Evolutionary conservation across 805 yeast species (phyloP).

Genomic region (Yamadazyma insecticola): DNA sequence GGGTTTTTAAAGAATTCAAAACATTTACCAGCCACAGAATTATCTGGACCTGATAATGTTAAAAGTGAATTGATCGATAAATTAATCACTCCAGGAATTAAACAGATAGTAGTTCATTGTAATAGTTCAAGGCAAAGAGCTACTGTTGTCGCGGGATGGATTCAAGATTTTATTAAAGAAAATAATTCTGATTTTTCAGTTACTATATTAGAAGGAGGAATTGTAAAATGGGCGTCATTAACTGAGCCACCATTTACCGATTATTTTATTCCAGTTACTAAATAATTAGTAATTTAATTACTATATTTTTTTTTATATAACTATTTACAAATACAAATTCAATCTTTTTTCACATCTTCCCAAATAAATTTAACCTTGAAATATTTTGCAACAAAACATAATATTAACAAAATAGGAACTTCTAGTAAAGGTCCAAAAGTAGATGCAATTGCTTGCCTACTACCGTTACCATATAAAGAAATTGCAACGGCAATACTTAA

Average conservation of each 20-base stretch:
- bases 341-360: conserved; percentile 15
- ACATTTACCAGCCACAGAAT: conserved; percentile 16
- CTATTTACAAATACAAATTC: conserved; percentile 10
- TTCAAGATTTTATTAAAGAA: no score
- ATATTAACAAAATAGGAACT: conserved; percentile 44
- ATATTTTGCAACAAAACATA: conserved; percentile 34
- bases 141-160: conserved; percentile 18
- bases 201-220: no score
- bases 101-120: conserved; percentile 16
- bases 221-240: no score
- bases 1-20: conserved; percentile 15
- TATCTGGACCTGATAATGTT: conserved; percentile 13
- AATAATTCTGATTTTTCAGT: no score
- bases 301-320: conserved; percentile 9
- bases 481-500: conserved; percentile 51
- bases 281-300: no score
- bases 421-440: conserved; percentile 59
- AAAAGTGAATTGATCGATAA: conserved; percentile 11
- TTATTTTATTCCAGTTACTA: no score
- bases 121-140: conserved; percentile 18
- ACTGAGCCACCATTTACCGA: no score
- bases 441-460: conserved; percentile 53
- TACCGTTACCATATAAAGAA: conserved; percentile 47
- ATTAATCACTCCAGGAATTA: conserved; percentile 9
- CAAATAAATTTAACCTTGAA: conserved; percentile 23